A percentile compares a stretch with the other conserved stretches of the same genome.
phyloP scores from a whole-genome alignment of 2,329 filamentous ascomycete species.

The Phyllosticta citriasiana region DNA sequence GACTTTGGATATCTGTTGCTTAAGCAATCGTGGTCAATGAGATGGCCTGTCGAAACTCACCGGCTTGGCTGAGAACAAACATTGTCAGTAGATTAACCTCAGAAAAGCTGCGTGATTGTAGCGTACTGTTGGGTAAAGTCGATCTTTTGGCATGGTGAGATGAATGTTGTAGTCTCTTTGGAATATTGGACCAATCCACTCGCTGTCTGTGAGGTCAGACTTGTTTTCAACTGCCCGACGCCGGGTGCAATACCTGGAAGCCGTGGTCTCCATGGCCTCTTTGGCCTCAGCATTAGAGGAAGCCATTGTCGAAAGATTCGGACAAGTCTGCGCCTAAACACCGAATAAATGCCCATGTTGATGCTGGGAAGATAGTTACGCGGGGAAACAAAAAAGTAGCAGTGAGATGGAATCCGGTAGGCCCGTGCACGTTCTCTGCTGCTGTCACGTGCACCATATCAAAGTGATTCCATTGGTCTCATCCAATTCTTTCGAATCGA shows the following conservation, averaged over 20 bases:
- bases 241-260: neutral
- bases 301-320: neutral
- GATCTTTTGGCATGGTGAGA: constrained; percentile 62
- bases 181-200: constrained; percentile 53
- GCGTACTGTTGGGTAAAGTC: constrained; percentile 73
- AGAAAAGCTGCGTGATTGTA: neutral
- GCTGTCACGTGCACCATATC: neutral
- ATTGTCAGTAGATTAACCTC: neutral
- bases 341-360: neutral
- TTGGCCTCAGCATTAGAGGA: neutral
- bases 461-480: neutral
- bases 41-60: neutral
- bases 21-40: too few species aligned
- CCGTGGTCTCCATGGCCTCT: neutral
- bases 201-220: neutral
- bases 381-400: too few species aligned
- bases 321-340: neutral
- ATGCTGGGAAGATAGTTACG: neutral
- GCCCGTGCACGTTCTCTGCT: neutral
- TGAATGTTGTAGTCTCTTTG: constrained; percentile 62
- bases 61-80: constrained; percentile 22
- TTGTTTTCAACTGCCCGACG: neutral
- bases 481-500: neutral
- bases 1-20: neutral
- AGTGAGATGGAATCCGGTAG: too few species aligned